phyloP scores from a whole-genome alignment of 352 stramenopile species.

The Pythium coloratum region DNA sequence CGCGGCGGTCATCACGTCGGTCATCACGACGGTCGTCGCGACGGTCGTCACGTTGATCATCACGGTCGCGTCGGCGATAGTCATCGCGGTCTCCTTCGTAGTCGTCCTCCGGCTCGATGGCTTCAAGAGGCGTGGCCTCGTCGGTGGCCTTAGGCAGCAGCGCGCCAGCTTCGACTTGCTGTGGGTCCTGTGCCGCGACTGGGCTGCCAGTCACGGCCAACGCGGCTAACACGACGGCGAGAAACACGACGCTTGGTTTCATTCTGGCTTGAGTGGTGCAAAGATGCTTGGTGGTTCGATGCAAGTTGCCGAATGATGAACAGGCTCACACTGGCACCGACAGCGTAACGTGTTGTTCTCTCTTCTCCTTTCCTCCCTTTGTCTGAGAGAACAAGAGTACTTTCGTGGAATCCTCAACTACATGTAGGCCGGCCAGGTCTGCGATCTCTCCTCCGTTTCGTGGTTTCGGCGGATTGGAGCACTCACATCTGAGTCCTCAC shows the following conservation, averaged over 20 bases:
- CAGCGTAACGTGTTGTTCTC: too few relatives aligned
- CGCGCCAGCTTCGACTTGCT: background rate
- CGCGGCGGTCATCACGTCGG: background rate
- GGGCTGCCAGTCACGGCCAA: background rate
- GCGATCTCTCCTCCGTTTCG: too few relatives aligned
- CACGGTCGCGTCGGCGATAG: background rate
- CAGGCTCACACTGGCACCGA: too few relatives aligned
- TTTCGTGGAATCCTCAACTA: too few relatives aligned
- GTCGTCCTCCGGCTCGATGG: background rate
- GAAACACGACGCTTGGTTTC: slow-evolving; percentile 1
- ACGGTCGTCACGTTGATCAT: background rate
- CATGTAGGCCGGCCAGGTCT: too few relatives aligned
- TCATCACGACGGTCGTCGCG: background rate
- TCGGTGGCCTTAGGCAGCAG: background rate
- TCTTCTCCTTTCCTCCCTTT: background rate
- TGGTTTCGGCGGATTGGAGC: too few relatives aligned
- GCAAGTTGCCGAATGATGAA: slow-evolving; percentile 9
- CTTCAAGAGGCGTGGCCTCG: background rate
- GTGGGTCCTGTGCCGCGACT: background rate
- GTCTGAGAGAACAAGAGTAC: background rate
- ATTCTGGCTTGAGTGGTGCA: background rate
- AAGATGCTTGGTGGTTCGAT: background rate
- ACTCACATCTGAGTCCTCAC: background rate
- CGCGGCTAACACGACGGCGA: background rate
- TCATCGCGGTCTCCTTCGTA: background rate